Conservation (phyloP, 1,284 basidiomycete genomes). For the Mycosarcoma mackinlayi region DNA sequence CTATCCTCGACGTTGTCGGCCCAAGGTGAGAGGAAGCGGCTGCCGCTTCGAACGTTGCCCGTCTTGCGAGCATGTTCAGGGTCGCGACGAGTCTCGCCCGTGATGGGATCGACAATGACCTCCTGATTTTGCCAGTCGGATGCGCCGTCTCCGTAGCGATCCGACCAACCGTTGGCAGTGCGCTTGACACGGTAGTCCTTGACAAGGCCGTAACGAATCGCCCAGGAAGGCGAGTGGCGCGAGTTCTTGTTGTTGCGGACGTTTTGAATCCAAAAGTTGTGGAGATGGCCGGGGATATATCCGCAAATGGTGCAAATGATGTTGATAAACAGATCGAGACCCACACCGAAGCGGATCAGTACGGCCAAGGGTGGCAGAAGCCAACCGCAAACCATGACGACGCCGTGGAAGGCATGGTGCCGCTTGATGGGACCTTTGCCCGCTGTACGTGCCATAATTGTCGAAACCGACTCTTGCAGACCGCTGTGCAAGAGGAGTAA, state of each 20-base stretch:
- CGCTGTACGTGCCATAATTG: conserved; percentile 22
- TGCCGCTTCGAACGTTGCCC: conserved; percentile 38
- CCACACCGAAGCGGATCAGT: conserved; percentile 91
- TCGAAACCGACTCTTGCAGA: not conserved
- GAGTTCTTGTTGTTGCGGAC: conserved; percentile 94
- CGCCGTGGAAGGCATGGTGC: conserved; percentile 83
- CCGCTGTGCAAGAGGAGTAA: not conserved
- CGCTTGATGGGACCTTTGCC: conserved; percentile 60
- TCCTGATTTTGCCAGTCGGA: conserved; percentile 42
- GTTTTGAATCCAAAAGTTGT: conserved; percentile 92
- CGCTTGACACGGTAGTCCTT: conserved; percentile 55
- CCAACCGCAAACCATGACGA: conserved; percentile 72
- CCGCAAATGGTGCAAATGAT: conserved; percentile 87
- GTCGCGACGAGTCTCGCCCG: conserved; percentile 49
- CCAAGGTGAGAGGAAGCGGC: conserved; percentile 46
- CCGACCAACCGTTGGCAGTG: conserved; percentile 51
- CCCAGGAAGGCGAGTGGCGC: conserved; percentile 92
- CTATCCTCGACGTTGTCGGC: conserved; percentile 51
- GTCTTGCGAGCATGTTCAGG: conserved; percentile 30
- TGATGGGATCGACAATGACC: conserved; percentile 51
- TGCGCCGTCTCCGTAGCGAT: conserved; percentile 44
- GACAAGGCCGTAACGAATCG: conserved; percentile 70
- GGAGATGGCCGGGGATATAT: conserved; percentile 73
- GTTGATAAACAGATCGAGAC: conserved; percentile 91
- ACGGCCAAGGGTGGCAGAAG: conserved; percentile 74